Percentiles rank a stretch among this genome's conserved stretches.
These are phyloP conservation scores for Dioscorea zingiberensis DNA, from an alignment of 106 monocot species.

Conservation along the genomic window DNA sequence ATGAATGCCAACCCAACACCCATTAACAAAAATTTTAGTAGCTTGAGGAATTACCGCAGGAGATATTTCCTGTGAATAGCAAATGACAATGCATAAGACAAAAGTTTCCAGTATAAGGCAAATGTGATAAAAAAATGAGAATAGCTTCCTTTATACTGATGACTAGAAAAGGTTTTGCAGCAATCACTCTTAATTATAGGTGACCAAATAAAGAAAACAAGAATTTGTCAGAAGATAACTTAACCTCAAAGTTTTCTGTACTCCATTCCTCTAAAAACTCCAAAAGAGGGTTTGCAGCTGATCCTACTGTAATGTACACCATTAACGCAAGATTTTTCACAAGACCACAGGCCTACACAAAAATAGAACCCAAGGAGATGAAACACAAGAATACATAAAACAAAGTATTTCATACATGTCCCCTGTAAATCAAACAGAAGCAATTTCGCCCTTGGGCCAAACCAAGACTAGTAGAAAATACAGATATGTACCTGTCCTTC, in stretches of 20 bases:
- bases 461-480: background rate
- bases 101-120: background rate
- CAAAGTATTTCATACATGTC: background rate
- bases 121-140: background rate
- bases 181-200: too few species aligned
- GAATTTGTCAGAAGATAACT: too few species aligned
- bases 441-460: too few species aligned
- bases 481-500: slow-evolving; percentile 73
- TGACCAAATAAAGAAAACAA: too few species aligned
- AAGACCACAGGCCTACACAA: slow-evolving; percentile 82
- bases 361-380: background rate
- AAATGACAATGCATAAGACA: background rate
- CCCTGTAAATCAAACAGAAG: background rate
- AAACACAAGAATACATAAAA: background rate
- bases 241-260: slow-evolving; percentile 97
- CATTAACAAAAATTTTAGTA: slow-evolving; percentile 98
- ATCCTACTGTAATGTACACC: slow-evolving; percentile 99
- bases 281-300: slow-evolving; percentile 91
- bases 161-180: too few species aligned
- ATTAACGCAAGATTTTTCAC: slow-evolving; percentile 97
- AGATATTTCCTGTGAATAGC: slow-evolving; percentile 80
- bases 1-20: slow-evolving; percentile 97
- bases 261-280: slow-evolving; percentile 98
- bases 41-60: slow-evolving; percentile 96
- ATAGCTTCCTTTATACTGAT: too few species aligned